These are phyloP conservation scores for Pelargonium fulgidum DNA, from an alignment of 441 rosid species.

Conservation along the genomic window DNA sequence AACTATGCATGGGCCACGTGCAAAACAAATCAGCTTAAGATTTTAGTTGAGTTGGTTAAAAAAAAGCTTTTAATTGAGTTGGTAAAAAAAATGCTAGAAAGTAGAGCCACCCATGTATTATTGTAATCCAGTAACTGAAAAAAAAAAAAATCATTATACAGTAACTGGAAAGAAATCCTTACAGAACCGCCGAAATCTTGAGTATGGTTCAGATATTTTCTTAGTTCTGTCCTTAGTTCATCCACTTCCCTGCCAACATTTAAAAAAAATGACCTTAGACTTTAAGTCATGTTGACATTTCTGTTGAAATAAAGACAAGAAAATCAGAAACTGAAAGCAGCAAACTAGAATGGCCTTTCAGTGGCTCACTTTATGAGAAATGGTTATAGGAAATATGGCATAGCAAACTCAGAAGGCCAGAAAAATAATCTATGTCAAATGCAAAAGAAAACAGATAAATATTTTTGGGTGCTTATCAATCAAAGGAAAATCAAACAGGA, in stretches of 20 bases:
- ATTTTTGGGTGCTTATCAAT: neutral
- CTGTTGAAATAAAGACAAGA: neutral
- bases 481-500: conserved; percentile 8
- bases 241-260: conserved; percentile 60
- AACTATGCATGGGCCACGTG: too few relatives aligned
- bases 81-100: conserved; percentile 17
- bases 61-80: conserved; percentile 2
- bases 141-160: conserved; percentile 7
- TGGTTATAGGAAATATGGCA: neutral
- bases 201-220: conserved; percentile 37
- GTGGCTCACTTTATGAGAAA: conserved; percentile 6
- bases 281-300: too few relatives aligned
- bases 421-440: neutral
- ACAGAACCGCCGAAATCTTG: conserved; percentile 41
- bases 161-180: conserved; percentile 34
- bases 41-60: neutral
- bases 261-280: too few relatives aligned
- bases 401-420: neutral
- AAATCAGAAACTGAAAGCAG: neutral
- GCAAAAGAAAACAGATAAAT: neutral
- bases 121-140: conserved; percentile 21
- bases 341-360: neutral
- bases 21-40: too few relatives aligned
- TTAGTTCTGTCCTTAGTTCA: conserved; percentile 45
- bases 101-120: conserved; percentile 9